A percentile compares a stretch with the other conserved stretches of the same genome.
Conservation (phyloP, 1,284 basidiomycete species). For the Anthracocystis setariae region DNA sequence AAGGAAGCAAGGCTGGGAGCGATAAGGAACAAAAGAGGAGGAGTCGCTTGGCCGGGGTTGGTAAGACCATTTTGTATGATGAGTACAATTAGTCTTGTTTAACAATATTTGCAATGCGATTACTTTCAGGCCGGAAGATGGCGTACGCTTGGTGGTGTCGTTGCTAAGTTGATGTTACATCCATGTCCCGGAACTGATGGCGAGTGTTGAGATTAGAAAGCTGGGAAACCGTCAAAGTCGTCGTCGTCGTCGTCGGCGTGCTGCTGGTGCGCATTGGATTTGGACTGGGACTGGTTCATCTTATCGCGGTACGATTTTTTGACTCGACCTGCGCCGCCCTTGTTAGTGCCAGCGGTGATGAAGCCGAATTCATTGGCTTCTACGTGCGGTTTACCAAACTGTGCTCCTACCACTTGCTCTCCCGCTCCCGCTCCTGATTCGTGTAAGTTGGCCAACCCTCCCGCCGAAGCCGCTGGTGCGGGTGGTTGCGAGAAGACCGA, state of each 20-base stretch:
- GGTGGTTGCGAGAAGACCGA: conserved; percentile 9
- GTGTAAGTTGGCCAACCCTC: conserved; percentile 38
- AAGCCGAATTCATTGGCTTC: conserved; percentile 40
- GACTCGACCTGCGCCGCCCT: conserved; percentile 27
- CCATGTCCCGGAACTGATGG: neutral
- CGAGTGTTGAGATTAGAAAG: conserved; percentile 18
- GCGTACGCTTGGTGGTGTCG: too few relatives aligned
- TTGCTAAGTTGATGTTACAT: too few relatives aligned
- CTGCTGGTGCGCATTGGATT: too few relatives aligned
- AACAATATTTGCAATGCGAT: neutral
- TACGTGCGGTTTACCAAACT: conserved; percentile 22
- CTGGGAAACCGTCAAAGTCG: conserved; percentile 41
- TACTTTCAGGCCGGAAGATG: too few relatives aligned
- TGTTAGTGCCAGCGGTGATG: conserved; percentile 30
- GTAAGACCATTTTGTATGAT: conserved; percentile 47
- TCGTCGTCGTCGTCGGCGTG: too few relatives aligned
- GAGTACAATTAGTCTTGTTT: conserved; percentile 38
- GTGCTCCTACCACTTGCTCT: conserved; percentile 4
- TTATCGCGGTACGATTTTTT: conserved; percentile 40
- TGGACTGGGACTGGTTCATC: too few relatives aligned
- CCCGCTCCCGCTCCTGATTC: conserved; percentile 11
- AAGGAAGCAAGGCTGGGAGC: conserved; percentile 1
- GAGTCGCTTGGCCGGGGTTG: conserved; percentile 37
- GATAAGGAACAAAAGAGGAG: conserved; percentile 6
- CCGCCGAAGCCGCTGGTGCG: too few relatives aligned